Base-by-base conservation (phyloP, 345 rosid genomes). In the Syzygium oleosum region DNA sequence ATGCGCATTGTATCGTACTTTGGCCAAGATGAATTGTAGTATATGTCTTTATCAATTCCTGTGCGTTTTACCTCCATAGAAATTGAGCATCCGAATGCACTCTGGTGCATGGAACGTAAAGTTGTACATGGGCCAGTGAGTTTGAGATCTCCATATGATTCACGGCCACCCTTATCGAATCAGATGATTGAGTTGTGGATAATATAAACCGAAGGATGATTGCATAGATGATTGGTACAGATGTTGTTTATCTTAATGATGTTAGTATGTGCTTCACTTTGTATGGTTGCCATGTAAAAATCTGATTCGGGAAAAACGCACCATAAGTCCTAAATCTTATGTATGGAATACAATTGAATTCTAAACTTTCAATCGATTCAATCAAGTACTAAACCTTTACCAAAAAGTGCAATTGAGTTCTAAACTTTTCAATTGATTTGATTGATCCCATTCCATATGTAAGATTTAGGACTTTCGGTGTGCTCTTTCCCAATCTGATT, bases 111-210 rank as follows among this genome's bases (percentile, higher is more conserved):
- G 3, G 38, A 61, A 5, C 0, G 9, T 61, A 14, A 61, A 61
- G 38, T 61, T 14, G 38, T 14, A 61, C 5, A 61, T 0, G 10
- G 1, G 4, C 38, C 1, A 61, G 19, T n/a, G 73, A 61, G 73
- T 61, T 61, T 61, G 38, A 61, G 73, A 61, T 61, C 5, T 61
- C 34, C 38, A 61, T 6, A 61, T 61, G 73, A 61, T 61, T n/a
- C 0, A n/a, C 0, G 0, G 10, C n/a, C 9, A n/a, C 9, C n/a
- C 5, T 13, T 8, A 61, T 59, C 14, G 5, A 38, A 73, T 38
- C 7, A 10, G 15, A 38, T 38, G 23, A 38, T 73, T 38, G 83
- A 73, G 49, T 38, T 38, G 83, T 10, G 80, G 80, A 73, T 19
- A 19, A 19, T 73, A 68, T 68, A 17, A 68, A 34, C 13, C 7